Percentiles rank a stretch among this genome's conserved stretches.
phyloP scores from a whole-genome alignment of 2,329 filamentous ascomycete species.

The Bipolaris sorokiniana region DNA sequence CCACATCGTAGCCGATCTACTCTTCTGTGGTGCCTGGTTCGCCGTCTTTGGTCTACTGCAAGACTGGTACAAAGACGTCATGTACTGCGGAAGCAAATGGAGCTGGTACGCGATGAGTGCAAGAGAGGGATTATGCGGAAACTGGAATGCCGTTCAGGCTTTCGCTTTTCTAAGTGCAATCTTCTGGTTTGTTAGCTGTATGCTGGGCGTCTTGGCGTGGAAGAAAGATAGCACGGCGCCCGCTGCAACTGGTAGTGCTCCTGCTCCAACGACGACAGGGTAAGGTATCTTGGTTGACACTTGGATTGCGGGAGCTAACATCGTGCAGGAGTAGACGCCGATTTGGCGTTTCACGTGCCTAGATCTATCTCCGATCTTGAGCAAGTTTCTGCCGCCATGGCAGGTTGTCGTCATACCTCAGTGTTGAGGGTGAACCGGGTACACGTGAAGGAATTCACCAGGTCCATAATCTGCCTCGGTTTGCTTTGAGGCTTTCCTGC shows the following conservation, averaged over 20 bases:
- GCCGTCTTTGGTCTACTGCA: conserved; percentile 48
- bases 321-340: background rate
- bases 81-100: conserved; percentile 35
- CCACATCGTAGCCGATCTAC: conserved; percentile 72
- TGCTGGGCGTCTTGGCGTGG: conserved; percentile 16
- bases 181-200: conserved; percentile 67
- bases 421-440: no score
- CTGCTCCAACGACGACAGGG: background rate
- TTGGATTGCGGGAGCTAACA: background rate
- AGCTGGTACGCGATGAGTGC: conserved; percentile 62
- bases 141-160: conserved; percentile 73
- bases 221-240: background rate
- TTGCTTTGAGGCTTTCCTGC: background rate
- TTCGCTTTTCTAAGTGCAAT: conserved; percentile 74
- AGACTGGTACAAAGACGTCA: conserved; percentile 27
- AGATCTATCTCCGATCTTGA: background rate
- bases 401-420: background rate
- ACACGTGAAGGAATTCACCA: background rate
- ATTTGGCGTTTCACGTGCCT: background rate
- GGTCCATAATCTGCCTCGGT: background rate
- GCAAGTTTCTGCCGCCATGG: background rate
- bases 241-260: background rate
- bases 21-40: conserved; percentile 74
- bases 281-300: background rate
- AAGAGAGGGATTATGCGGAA: conserved; percentile 60